Conservation (phyloP, 1,139 yeast genomes). For the Taphrina deformans region DNA sequence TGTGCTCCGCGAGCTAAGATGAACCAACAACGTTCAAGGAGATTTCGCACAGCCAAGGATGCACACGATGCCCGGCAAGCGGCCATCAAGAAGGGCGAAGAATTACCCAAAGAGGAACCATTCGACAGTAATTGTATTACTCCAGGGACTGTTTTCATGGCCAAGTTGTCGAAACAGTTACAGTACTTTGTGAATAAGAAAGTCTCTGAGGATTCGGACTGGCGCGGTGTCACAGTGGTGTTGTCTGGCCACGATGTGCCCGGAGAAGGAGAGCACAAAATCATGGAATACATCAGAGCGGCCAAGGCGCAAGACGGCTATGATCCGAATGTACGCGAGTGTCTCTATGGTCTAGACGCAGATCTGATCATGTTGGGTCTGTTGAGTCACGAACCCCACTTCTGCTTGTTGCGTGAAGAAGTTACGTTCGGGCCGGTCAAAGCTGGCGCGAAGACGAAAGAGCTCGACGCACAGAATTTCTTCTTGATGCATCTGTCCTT, state of each 20-base stretch:
- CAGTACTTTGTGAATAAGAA: conserved; percentile 90
- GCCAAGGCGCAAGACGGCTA: conserved; percentile 83
- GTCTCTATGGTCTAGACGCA: conserved; percentile 96
- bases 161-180: conserved; percentile 73
- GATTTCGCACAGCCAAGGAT: conserved; percentile 92
- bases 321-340: conserved; percentile 85
- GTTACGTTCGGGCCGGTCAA: conserved; percentile 72
- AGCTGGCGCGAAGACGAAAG: conserved; percentile 50
- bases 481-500: conserved; percentile 79
- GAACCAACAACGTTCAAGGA: conserved; percentile 96
- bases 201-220: conserved; percentile 79
- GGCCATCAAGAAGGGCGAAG: conserved; percentile 63
- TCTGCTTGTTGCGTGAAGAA: conserved; percentile 91
- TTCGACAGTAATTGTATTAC: conserved; percentile 94
- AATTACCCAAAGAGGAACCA: conserved; percentile 59
- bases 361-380: conserved; percentile 94
- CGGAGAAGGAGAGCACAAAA: conserved; percentile 98
- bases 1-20: conserved; percentile 98
- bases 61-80: conserved; percentile 71
- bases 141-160: conserved; percentile 99
- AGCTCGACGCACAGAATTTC: conserved; percentile 74
- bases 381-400: conserved; percentile 95
- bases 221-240: conserved; percentile 81
- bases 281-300: conserved; percentile 87
- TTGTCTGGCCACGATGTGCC: conserved; percentile 97